Evolutionary conservation across 75 land plant species (phyloP).

Genomic region (Azolla pinnata): DNA sequence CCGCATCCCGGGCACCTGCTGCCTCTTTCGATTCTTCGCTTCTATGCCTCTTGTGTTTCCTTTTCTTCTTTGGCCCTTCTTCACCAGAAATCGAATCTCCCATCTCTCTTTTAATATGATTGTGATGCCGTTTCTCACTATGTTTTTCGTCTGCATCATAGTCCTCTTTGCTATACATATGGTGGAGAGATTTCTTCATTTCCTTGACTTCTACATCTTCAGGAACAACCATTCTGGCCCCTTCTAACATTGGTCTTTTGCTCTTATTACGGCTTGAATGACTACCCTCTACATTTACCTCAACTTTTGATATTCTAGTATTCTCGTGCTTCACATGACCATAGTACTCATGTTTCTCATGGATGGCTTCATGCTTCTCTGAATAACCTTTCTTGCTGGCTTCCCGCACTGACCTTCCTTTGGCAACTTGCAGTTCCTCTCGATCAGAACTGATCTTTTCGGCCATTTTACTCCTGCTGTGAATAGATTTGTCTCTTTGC

Average conservation of each 20-base stretch:
- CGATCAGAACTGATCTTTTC: background rate
- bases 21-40: background rate
- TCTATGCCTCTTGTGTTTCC: background rate
- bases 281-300: slow-evolving; percentile 2
- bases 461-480: too few species aligned
- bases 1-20: background rate
- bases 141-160: background rate
- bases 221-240: background rate
- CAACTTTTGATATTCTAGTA: background rate
- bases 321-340: background rate
- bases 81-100: background rate
- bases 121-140: background rate
- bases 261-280: slow-evolving; percentile 8
- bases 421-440: background rate
- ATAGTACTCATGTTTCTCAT: background rate
- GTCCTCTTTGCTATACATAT: background rate
- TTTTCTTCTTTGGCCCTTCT: background rate
- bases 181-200: background rate
- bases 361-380: background rate
- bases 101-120: background rate
- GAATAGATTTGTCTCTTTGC: too few species aligned
- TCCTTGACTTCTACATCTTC: background rate
- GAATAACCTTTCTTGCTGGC: background rate
- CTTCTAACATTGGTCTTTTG: slow-evolving; percentile 6
- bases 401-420: background rate